Evolutionary conservation across 1,284 basidiomycete genomes (phyloP), one percentile per base, ranked within the genome.

Genomic region (Fistulina hepatica): DNA sequence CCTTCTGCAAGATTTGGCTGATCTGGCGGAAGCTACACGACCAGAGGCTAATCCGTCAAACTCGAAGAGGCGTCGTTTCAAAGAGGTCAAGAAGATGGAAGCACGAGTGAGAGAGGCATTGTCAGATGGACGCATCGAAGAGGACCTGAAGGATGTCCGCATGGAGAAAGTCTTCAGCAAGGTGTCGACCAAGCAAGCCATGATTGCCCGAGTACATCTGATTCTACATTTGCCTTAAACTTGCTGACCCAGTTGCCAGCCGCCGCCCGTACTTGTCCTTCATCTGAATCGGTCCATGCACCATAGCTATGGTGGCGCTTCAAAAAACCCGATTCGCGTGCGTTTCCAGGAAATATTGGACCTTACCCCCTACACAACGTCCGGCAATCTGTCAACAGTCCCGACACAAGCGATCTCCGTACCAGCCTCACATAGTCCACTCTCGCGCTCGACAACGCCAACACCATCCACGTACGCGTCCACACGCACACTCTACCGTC

Each of bases 281-380:
- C 89, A 94, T 56, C 76, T 95, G 41, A 89, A 90, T 48, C 76
- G 92, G 37, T 91, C 86, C 6, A 65, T 89, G 37, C 80, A 82
- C 53, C 82, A 73, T 46, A 82, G 83, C 13, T 69, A 69, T 40
- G 28, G 28, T 19, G 78, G 81, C 48, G 73, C 84, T 16, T 59
- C 81, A 46, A 92, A 92, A 63, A 94, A 93, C 59, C 74, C 68
- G 27, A 76, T 83, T 42, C 68, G 71, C 27, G 72, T 95, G n/a
- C 48, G 68, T 20, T 94, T 91, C 55, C 85, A 89, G 2, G 81
- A 91, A 59, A 60, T 84, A 30, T 75, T 95, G 37, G 88, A 94
- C 57, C 65, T 95, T 5, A 83, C 85, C 3, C 77, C 80, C 0
- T 93, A 79, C 58, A 85, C 76, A 12, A 90, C 81, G 28, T 81